A percentile compares a stretch with the other conserved stretches of the same genome.
These are phyloP conservation scores for Agrostemma githago DNA, from an alignment of 148 eudicot genomes.

Conservation along the genomic window DNA sequence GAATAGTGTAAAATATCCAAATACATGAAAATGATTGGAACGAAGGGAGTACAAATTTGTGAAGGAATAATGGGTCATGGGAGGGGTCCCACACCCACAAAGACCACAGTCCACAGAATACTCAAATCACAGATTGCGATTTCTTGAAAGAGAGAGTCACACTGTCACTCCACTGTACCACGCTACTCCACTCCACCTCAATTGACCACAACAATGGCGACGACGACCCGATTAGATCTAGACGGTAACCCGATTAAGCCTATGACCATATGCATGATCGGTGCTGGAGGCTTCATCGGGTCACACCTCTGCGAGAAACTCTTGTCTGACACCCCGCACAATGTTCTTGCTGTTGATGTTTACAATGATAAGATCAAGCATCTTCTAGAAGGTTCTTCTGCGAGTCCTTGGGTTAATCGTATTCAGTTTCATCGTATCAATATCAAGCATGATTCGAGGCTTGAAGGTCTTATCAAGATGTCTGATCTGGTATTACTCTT, in stretches of 20 bases:
- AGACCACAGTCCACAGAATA: too few relatives aligned
- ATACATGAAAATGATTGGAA: too few relatives aligned
- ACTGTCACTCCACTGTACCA: too few relatives aligned
- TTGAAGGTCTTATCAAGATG: constrained; percentile 95
- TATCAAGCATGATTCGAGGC: constrained; percentile 91
- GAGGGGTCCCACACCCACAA: too few relatives aligned
- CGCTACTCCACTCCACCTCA: not conserved
- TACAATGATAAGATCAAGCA: constrained; percentile 96
- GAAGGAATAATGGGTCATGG: too few relatives aligned
- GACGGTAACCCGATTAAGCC: constrained; percentile 70
- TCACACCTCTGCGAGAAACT: constrained; percentile 92
- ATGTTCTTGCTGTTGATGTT: constrained; percentile 84
- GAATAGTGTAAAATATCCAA: too few relatives aligned
- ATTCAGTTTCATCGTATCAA: constrained; percentile 86
- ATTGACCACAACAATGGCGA: constrained; percentile 27
- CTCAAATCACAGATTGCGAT: too few relatives aligned
- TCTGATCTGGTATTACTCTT: constrained; percentile 70
- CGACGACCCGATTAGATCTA: constrained; percentile 72
- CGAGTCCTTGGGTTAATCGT: constrained; percentile 56
- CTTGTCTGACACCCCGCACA: constrained; percentile 74
- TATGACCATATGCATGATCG: constrained; percentile 90
- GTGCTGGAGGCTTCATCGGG: constrained; percentile 97
- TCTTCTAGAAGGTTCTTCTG: constrained; percentile 54
- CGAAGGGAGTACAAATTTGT: too few relatives aligned
- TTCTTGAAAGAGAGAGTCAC: too few relatives aligned